Conservation (phyloP, 2,329 filamentous ascomycete species). For the Cryphonectria carpinicola region DNA sequence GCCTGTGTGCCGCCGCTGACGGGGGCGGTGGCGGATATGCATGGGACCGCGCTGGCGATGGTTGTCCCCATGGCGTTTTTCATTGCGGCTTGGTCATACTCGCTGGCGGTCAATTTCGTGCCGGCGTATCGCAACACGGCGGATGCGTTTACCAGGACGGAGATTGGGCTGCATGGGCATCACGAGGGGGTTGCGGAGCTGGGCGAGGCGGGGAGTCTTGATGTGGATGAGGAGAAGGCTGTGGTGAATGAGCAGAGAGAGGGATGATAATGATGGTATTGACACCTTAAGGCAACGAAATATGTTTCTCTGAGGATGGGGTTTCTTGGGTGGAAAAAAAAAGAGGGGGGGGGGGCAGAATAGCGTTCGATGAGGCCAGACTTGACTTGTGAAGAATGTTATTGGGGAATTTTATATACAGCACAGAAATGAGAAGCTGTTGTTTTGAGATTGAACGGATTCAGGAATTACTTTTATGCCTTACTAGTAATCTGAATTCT, state of each 20-base stretch:
- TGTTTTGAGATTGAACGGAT: neutral
- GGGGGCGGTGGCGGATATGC: constrained; percentile 67
- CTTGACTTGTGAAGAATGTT: neutral
- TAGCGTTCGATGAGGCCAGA: neutral
- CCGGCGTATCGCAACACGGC: constrained; percentile 65
- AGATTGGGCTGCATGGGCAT: constrained; percentile 44
- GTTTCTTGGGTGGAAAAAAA: neutral
- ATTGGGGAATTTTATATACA: neutral
- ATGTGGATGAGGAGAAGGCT: constrained; percentile 29
- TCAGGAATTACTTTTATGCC: neutral
- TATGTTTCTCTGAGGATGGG: too few species aligned
- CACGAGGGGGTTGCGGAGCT: constrained; percentile 20
- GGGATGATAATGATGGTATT: neutral
- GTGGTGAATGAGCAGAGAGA: constrained; percentile 21
- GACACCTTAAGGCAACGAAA: too few species aligned
- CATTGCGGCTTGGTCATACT: constrained; percentile 59
- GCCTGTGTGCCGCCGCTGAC: constrained; percentile 74
- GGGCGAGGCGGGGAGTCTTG: constrained; percentile 18
- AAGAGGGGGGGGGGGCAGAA: neutral
- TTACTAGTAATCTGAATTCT: neutral
- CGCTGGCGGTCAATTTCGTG: constrained; percentile 67
- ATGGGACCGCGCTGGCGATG: constrained; percentile 66
- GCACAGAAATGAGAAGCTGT: neutral
- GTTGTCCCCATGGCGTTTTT: constrained; percentile 67
- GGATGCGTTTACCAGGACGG: constrained; percentile 57